Conservation (phyloP, 176 grass and related monocot species). For the Oryza australiensis region DNA sequence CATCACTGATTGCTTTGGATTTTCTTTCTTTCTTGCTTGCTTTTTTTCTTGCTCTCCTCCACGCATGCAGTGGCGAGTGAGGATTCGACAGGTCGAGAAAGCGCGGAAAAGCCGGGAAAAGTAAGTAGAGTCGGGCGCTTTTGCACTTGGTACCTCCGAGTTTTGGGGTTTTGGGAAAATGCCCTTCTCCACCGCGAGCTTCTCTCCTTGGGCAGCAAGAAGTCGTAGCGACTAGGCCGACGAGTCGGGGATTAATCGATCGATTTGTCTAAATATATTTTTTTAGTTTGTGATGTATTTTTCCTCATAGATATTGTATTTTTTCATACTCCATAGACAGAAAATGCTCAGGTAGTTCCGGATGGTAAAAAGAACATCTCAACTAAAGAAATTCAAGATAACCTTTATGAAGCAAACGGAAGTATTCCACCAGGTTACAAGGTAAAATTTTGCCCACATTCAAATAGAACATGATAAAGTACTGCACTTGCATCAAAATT, state of each 20-base stretch:
- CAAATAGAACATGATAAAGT: background rate
- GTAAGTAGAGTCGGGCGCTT: background rate
- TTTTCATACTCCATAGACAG: too few relatives aligned
- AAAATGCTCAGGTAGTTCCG: constrained; percentile 49
- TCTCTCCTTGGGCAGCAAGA: too few relatives aligned
- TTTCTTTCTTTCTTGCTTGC: background rate
- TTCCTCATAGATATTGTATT: too few relatives aligned
- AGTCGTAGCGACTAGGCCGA: too few relatives aligned
- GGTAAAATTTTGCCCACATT: constrained; percentile 42
- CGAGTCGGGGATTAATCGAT: too few relatives aligned
- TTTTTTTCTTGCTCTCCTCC: too few relatives aligned
- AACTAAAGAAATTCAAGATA: constrained; percentile 55
- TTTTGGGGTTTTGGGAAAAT: constrained; percentile 32
- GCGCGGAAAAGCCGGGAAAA: background rate
- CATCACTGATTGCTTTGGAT: background rate
- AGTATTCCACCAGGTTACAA: constrained; percentile 50
- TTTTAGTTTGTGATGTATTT: too few relatives aligned
- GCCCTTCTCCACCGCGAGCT: too few relatives aligned
- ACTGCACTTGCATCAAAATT: too few relatives aligned
- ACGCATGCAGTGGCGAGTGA: background rate
- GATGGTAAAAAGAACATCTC: constrained; percentile 37
- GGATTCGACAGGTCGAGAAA: constrained; percentile 37
- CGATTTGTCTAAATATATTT: too few relatives aligned
- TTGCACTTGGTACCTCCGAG: constrained; percentile 35
- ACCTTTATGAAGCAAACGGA: constrained; percentile 42